Base-by-base conservation (phyloP, 352 stramenopile genomes). In the Globisporangium canariense region DNA sequence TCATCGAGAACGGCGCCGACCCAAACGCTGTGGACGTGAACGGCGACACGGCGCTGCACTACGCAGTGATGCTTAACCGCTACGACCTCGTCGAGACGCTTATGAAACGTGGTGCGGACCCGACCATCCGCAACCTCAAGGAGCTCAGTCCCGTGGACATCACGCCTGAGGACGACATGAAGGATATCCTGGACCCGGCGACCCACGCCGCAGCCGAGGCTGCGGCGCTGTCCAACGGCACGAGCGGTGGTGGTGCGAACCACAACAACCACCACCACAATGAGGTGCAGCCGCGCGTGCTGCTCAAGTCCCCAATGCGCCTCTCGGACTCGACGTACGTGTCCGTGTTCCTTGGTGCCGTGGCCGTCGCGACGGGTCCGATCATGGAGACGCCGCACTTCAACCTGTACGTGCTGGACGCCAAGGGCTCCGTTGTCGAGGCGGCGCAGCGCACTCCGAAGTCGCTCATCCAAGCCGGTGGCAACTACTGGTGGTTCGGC, bases 351-450 rank as follows among this genome's bases (percentile, higher is more conserved):
- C 63, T 96, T 8, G 85, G 86, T 4, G 86, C 85, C 13, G 76
- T 93, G 28, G 88, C 88, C 2, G 84, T 96, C 36, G 85, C 88
- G 11, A 93, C 86, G 9, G 85, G 82, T 16, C 86, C 86, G 28
- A 84, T 94, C 49, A 96, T 96, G 88, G 79, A 93, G 67, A 96
- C 86, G 13, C 88, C 88, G 30, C 84, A 94, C 68, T 96, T 94
- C 64, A 92, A 91, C 57, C 67, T 96, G 58, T 94, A 94, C 74
- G 78, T 90, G 40, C 71, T 96, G 67, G 88, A 96, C 67, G 77
- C 74, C 45, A 90, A 89, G 59, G 79, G 83, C 40, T 70, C 71
- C 9, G 67, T 93, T 36, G 81, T 94, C 20, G 86, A 93, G 56
- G 78, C 68, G 14, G 73, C 84, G 25, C 88, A 96, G 59, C 72